phyloP scores from a whole-genome alignment of 2,329 filamentous ascomycete genomes.

The Pseudogymnoascus sp. region DNA sequence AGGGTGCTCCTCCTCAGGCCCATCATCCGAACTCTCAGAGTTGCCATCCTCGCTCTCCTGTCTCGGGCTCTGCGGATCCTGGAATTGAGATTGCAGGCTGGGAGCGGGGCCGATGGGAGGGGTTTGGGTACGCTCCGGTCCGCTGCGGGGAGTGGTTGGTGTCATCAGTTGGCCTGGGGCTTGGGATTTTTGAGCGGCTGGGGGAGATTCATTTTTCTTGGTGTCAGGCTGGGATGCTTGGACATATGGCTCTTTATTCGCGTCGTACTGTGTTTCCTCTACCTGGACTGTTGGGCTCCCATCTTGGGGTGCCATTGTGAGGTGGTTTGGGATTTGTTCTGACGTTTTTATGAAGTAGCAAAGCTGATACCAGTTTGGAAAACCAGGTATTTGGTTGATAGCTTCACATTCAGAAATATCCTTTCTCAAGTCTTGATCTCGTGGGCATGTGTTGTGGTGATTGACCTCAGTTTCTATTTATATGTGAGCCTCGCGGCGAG shows the following conservation, averaged over 20 bases:
- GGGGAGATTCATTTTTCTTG: not conserved
- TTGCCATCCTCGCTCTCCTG: not conserved
- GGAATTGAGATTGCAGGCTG: not conserved
- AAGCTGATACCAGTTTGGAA: not conserved
- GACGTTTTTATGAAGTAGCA: not conserved
- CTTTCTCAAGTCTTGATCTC: not conserved
- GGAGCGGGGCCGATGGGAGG: not conserved
- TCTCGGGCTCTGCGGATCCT: not conserved
- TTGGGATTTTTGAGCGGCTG: not conserved
- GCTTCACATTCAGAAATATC: constrained; percentile 2
- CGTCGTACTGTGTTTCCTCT: not conserved
- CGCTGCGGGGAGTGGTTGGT: not conserved
- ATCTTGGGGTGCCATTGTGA: not conserved
- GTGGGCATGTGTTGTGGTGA: not conserved
- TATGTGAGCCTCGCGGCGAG: not conserved
- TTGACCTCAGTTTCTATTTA: not conserved
- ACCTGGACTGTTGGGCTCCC: not conserved
- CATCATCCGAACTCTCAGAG: not conserved
- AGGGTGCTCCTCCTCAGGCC: not conserved
- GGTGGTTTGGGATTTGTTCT: not conserved
- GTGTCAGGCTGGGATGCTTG: not conserved
- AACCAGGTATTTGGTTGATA: not conserved
- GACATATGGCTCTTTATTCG: not conserved
- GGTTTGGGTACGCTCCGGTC: not conserved
- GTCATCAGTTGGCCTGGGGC: not conserved